A percentile compares a stretch with the other conserved stretches of the same genome.
Evolutionary conservation across 768 basidiomycete species (phyloP).

Genomic region (Macrolepiota dolichaula): DNA sequence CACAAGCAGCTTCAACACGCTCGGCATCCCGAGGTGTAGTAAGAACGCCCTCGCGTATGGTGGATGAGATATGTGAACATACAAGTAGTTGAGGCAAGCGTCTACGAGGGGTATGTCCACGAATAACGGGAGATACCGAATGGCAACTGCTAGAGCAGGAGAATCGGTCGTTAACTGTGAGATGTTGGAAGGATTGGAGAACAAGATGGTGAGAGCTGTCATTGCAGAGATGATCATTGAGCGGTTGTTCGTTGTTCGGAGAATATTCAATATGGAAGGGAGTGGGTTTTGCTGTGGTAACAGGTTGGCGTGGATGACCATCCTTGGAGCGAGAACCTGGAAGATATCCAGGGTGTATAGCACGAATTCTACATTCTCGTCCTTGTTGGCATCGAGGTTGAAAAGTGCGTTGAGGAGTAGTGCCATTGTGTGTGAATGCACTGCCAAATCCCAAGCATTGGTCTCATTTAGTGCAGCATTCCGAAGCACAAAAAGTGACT

Average conservation of each 20-base stretch:
- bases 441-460: conserved; percentile 60
- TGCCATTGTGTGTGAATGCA: conserved; percentile 58
- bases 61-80: conserved; percentile 70
- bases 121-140: conserved; percentile 73
- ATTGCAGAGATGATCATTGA: conserved; percentile 70
- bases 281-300: conserved; percentile 46
- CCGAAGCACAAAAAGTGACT: conserved; percentile 83
- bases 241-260: conserved; percentile 61
- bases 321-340: conserved; percentile 53
- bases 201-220: conserved; percentile 54
- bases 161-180: conserved; percentile 52
- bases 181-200: conserved; percentile 59
- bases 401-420: conserved; percentile 65
- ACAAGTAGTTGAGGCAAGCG: conserved; percentile 70
- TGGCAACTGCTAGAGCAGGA: conserved; percentile 56
- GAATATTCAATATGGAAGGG: conserved; percentile 51
- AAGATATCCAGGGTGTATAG: conserved; percentile 71
- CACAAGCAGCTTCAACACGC: conserved; percentile 64
- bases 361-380: conserved; percentile 70
- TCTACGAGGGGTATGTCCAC: conserved; percentile 68
- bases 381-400: conserved; percentile 55
- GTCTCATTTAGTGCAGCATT: conserved; percentile 73
- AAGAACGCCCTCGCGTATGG: conserved; percentile 78
- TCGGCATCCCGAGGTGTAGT: conserved; percentile 65
- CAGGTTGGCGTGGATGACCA: conserved; percentile 29